Base-by-base conservation (phyloP, 306 rosid species). In the Vigna angularis region DNA sequence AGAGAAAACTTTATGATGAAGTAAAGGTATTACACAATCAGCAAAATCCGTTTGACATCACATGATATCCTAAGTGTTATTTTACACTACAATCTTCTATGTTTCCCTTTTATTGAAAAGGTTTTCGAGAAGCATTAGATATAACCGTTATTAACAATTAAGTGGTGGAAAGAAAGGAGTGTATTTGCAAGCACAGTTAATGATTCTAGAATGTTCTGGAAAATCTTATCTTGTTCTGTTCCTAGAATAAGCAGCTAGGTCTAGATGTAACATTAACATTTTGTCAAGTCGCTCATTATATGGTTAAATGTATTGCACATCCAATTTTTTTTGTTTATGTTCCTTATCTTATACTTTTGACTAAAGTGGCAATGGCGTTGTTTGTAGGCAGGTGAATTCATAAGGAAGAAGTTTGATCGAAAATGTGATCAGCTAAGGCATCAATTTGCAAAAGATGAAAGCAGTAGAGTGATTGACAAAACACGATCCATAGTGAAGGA, bases 11-110 rank as follows among this genome's bases (percentile, higher is more conserved):
- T 30, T 30, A 30, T 77, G 70, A 65, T 40, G 70, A 65, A 65
- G 70, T 65, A 10, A 38, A 65, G 51, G 70, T 65, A 65, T 38
- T 65, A 10, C 16, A 65, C 28, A n/a, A 70, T 47, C 17, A 16
- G 16, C 16, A 15, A 17, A 18, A 49, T 16, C 10, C 6, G 38
- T 18, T 28, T 14, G 15, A 30, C 58, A 9, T 70, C 32, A 51
- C 61, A 26, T 47, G 8, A 77, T 67, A 26, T 66, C 68, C 17
- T 52, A 47, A 6, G 34, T 62, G 24, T 4, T 57, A 17, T 78
- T 47, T 40, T 53, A 52, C 57, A 28, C 15, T 28, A 28, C 26
- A 48, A 28, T 71, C 34, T 30, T 30, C 34, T 30, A 3, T 30
- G 34, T 30, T 51, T 71, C 44, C 34, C 5, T 71, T 70, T 51